A percentile compares a stretch with the other conserved stretches of the same genome.
These are phyloP conservation scores for Tephrocybe sp. DNA, from an alignment of 768 basidiomycete species.

Conservation along the genomic window DNA sequence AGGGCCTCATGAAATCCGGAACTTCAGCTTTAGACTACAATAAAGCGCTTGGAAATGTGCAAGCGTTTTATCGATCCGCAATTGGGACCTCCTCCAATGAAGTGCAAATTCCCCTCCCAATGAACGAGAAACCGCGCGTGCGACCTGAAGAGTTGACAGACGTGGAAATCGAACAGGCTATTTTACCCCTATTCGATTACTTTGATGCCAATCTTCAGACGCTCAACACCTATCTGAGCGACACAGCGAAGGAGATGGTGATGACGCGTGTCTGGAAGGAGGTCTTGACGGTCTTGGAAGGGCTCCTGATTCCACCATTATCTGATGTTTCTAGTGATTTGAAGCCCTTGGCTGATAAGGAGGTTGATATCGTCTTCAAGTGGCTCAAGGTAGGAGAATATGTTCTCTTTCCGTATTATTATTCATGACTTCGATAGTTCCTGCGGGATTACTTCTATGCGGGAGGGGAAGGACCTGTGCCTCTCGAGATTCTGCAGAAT, in stretches of 20 bases:
- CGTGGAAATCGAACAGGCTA: constrained; percentile 91
- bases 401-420: not conserved
- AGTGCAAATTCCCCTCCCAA: constrained; percentile 74
- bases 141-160: constrained; percentile 84
- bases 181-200: constrained; percentile 90
- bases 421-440: constrained; percentile 52
- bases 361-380: constrained; percentile 98
- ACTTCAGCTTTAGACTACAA: constrained; percentile 74
- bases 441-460: constrained; percentile 94
- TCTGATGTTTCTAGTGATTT: constrained; percentile 84
- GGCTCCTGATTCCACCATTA: constrained; percentile 85
- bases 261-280: constrained; percentile 97
- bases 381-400: constrained; percentile 76
- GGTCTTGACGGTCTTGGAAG: constrained; percentile 81
- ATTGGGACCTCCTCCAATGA: constrained; percentile 64
- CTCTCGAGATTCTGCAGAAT: constrained; percentile 84
- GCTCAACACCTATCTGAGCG: constrained; percentile 83
- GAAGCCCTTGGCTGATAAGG: constrained; percentile 91
- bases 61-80: constrained; percentile 78
- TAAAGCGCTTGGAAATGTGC: constrained; percentile 81
- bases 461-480: constrained; percentile 87
- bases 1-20: constrained; percentile 68
- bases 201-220: constrained; percentile 92
- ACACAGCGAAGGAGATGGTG: constrained; percentile 85
- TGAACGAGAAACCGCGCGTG: constrained; percentile 71